Percentiles rank a stretch among this genome's conserved stretches.
phyloP scores from a whole-genome alignment of 164 flowering plant species.

The Umbilicus rupestris region DNA sequence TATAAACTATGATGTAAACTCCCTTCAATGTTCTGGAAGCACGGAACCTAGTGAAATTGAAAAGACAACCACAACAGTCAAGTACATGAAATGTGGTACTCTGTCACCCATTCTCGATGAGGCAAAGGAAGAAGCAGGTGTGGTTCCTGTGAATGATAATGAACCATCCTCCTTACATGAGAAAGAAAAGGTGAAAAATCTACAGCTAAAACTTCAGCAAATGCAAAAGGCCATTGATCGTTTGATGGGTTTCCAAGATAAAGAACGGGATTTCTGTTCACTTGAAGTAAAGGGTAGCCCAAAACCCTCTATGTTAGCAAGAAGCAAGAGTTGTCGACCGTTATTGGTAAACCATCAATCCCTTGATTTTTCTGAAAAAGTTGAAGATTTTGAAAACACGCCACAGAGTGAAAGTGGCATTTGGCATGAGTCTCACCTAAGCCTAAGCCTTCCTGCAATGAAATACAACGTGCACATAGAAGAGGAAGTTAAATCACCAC shows the following conservation, averaged over 20 bases:
- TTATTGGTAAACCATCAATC: slow-evolving; percentile 20
- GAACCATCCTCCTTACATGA: not conserved
- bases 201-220: not conserved
- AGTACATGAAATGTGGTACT: not conserved
- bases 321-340: slow-evolving; percentile 65
- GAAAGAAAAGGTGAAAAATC: slow-evolving; percentile 3
- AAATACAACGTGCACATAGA: not conserved
- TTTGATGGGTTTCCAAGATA: slow-evolving; percentile 5
- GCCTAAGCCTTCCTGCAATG: slow-evolving; percentile 4
- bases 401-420: slow-evolving; percentile 13
- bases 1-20: not conserved
- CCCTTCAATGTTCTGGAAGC: not conserved
- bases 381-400: slow-evolving; percentile 25
- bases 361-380: slow-evolving; percentile 21
- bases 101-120: not conserved
- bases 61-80: not conserved
- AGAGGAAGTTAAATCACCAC: slow-evolving; percentile 5
- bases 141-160: not conserved
- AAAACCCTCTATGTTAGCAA: slow-evolving; percentile 25
- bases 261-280: slow-evolving; percentile 6
- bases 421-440: slow-evolving; percentile 1
- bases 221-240: slow-evolving; percentile 1
- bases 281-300: slow-evolving; percentile 16
- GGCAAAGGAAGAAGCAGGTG: not conserved
- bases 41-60: not conserved